Base-by-base conservation (phyloP, 139 green algal species). In the Volvox africanus region DNA sequence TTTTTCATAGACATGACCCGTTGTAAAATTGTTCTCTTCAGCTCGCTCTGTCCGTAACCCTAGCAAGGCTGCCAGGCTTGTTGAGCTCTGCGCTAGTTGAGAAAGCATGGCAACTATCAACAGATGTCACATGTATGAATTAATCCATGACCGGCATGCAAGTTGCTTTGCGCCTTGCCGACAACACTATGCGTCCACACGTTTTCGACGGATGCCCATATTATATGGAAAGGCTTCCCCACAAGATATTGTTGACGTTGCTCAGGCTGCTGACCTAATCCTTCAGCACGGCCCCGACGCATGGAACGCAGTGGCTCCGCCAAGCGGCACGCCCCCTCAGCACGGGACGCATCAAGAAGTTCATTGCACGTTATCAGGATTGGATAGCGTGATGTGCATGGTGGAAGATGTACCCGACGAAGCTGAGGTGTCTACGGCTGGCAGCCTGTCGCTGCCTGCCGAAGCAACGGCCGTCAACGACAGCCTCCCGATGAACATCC, bases 401-500 rank as follows among this genome's bases (percentile, higher is more conserved):
- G n/a, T 87, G 9, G 80, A 86, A 55, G 50, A 86, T 44, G 50
- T 86, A 24, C 80, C 80, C 55, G 81, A 87, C 30, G 61, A 76
- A 30, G 81, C 73, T 28, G 80, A 71, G 50, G 26, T 55, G 26
- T 62, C 44, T 24, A 24, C 80, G 32, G 44, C 78, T 18, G 32
- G 30, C 61, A 35, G 69, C 73, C 24, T 35, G 82, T 14, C 82
- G 32, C 26, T 30, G 3, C 20, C 62, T 35, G 26, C 33, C 14
- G 37, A 24, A 24, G 20, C 36, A 1, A 16, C 11, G 13, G 11
- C 50, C 20, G 82, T 24, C 11, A 6, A 68, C n/a, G 18, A 9
- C 21, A 26, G 82, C 13, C 78, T 86, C 21, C 16, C 91, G 2
- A 1, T 65, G 21, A 92, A 93, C 50, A 18, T 95, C 55, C 61